These are phyloP conservation scores for Trichomonas tenax DNA, from an alignment of 208 protist genomes.

Conservation along the genomic window DNA sequence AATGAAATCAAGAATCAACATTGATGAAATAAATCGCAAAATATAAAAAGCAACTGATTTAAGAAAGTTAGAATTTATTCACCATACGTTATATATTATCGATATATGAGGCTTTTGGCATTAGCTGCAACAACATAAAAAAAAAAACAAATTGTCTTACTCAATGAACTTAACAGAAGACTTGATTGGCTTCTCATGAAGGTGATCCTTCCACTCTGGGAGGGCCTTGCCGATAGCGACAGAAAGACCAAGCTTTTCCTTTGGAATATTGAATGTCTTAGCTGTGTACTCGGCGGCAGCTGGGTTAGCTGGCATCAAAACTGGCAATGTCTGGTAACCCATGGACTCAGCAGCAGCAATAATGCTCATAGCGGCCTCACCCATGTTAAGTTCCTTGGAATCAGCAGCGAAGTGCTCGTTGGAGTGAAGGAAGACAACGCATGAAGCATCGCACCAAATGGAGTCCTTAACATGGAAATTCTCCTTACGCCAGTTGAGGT, in stretches of 20 bases:
- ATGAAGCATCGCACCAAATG: neutral
- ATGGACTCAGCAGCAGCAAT: neutral
- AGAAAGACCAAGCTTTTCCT: neutral
- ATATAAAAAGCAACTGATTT: no score
- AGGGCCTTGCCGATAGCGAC: neutral
- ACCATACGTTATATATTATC: no score
- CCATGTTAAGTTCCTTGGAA: neutral
- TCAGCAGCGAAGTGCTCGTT: neutral
- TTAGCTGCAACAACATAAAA: no score
- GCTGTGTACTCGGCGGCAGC: neutral
- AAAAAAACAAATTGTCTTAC: neutral
- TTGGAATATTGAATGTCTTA: neutral
- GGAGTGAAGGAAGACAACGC: neutral
- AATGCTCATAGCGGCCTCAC: neutral
- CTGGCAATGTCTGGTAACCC: neutral
- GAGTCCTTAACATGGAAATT: neutral
- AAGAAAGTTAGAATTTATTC: no score
- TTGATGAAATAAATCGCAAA: no score
- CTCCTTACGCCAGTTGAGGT: neutral
- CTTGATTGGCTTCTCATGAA: neutral
- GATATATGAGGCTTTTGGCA: no score
- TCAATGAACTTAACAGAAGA: neutral
- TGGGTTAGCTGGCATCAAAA: constrained; percentile 3
- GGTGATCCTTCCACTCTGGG: neutral
- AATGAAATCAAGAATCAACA: no score